Evolutionary conservation across 2,329 filamentous ascomycete genomes (phyloP), one percentile per base, ranked within the genome.

Genomic region (Hypoxylon sp.): DNA sequence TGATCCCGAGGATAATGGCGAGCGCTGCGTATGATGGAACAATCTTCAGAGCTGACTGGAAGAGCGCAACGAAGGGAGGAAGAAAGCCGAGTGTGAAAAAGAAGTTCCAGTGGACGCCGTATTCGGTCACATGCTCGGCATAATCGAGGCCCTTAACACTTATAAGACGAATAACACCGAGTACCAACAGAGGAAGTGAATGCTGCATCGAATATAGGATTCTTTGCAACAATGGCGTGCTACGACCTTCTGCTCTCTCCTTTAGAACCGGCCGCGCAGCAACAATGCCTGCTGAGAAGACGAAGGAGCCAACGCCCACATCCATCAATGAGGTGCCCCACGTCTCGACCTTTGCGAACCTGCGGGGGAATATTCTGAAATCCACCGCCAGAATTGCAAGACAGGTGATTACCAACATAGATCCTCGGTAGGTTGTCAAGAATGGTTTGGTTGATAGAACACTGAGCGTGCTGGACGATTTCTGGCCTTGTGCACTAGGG

Each of bases 261-360:
- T 92, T 94, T 51, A 98, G 83, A 11, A 94, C 85, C 1, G 93
- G 90, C 17, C 95, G 88, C 13, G 94, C 94, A 39, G 93, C 94
- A n/a, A 98, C 94, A 35, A 98, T 84, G 22, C 96, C 96, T 14
- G 92, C 92, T 2, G 94, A 94, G 81, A 97, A 99, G 74, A 99
- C 96, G 81, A 99, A 99, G 11, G 94, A 97, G 29, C 96, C 96
- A 52, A 99, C 96, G 53, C 96, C 96, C 75, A 98, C 86, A 78
- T 99, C 96, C 96, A 99, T 99, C 69, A 99, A 83, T n/a, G 95
- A 98, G 1, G 95, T 98, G 60, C 96, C 96, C 94, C 96, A 99
- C n/a, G 93, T 98, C 81, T 99, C 96, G 2, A 97, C 96, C 83
- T 99, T 99, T 63, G 94, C 96, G 78, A 98, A 98, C 33, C 96